These are phyloP conservation scores for Aureobasidium sp. DNA, from an alignment of 2,329 filamentous ascomycete genomes.

Conservation along the genomic window DNA sequence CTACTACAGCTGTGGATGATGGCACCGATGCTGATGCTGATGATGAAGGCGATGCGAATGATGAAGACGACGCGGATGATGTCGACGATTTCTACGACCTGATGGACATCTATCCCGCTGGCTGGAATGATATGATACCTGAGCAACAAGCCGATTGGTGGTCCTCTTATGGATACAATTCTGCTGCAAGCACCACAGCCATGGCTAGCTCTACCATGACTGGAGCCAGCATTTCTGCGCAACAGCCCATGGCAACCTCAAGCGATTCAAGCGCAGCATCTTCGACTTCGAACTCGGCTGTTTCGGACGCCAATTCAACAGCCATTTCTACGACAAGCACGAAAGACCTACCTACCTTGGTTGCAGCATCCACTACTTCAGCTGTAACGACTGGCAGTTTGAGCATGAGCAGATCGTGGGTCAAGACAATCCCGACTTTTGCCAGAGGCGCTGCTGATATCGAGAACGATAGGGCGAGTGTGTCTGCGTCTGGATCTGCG, in stretches of 20 bases:
- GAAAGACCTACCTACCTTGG: not conserved
- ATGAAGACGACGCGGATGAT: too few relatives aligned
- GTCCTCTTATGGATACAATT: too few relatives aligned
- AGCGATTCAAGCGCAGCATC: not conserved
- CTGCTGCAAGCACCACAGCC: not conserved
- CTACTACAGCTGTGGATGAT: not conserved
- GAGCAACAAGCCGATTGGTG: too few relatives aligned
- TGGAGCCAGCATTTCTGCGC: not conserved
- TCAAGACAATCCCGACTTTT: constrained; percentile 36
- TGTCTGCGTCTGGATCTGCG: not conserved
- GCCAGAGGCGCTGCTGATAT: constrained; percentile 26
- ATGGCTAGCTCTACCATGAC: not conserved
- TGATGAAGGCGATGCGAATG: too few relatives aligned
- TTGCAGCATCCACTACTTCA: not conserved
- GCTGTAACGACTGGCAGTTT: not conserved
- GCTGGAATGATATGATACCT: too few relatives aligned
- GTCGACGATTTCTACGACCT: too few relatives aligned
- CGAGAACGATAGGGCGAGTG: not conserved
- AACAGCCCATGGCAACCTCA: not conserved
- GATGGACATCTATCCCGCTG: too few relatives aligned
- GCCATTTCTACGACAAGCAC: not conserved
- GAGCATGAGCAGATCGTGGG: constrained; percentile 2
- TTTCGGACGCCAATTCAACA: not conserved
- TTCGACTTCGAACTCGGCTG: not conserved
- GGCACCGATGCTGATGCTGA: not conserved